Base-by-base conservation (phyloP, 2,329 filamentous ascomycete species). In the Trichoderma semiorbis region DNA sequence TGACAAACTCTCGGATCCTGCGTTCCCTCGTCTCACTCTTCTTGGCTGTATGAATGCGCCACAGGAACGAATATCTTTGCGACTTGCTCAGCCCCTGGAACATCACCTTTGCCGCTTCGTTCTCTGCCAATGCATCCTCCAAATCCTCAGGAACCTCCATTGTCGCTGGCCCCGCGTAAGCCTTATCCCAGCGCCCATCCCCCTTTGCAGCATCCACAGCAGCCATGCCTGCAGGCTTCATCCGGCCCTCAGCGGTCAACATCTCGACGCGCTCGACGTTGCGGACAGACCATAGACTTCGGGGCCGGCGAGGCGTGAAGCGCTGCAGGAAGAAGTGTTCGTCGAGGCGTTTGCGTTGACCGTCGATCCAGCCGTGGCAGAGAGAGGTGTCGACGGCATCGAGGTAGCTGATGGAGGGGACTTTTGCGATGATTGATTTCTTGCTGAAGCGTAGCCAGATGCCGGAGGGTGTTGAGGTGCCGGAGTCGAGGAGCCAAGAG, bases 331-430 rank as follows among this genome's bases (percentile, higher is more conserved):
- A 90, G 74, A 83, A 84, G 3, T 79, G 75, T 0, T 81, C 82
- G 73, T 89, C 84, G 61, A 82, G 77, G 3, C 79, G 71, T 21
- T 80, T 80, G 2, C 83, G 83, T 75, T 88, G 87, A 0, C 88
- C 87, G 76, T 91, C 88, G 71, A 90, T 91, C 88, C 89, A 91
- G 55, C 89, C 89, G 75, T 86, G 87, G 77, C 88, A 90, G 7
- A 91, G 81, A 1, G 88, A 88, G 39, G 82, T 79, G 75, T 90
- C 85, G 21, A 90, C 82, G 1, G 88, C 88, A 76, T 89, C 79
- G 72, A 75, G 83, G 76, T 85, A 84, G 18, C 82, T 83, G 16
- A 89, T 78, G 0, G 85, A 85, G 1, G 80, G 73, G n/a, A 82
- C 78, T 4, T 78, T 76, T 1, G 83, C 82, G 24, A 70, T 11